phyloP scores from a whole-genome alignment of 345 rosid genomes.

The Citrus glauca region DNA sequence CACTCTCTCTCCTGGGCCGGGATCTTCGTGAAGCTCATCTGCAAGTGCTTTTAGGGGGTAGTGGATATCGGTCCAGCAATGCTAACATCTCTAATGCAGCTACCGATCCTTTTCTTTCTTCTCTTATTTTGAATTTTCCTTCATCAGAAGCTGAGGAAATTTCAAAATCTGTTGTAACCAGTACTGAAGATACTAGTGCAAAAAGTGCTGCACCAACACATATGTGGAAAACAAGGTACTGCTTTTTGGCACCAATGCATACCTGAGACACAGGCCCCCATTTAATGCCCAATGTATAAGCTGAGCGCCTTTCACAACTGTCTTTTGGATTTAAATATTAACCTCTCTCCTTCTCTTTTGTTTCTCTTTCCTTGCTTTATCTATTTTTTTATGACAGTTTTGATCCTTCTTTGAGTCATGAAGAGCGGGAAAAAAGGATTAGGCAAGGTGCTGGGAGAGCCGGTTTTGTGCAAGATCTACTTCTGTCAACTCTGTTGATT shows the following conservation, averaged over 20 bases:
- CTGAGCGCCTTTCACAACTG: neutral
- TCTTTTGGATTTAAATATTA: neutral
- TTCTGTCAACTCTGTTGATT: slow-evolving; percentile 37
- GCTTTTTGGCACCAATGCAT: neutral
- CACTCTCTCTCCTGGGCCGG: slow-evolving; percentile 51
- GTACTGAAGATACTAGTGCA: slow-evolving; percentile 26
- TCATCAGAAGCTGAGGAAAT: slow-evolving; percentile 52
- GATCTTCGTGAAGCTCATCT: slow-evolving; percentile 65
- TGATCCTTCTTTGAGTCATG: slow-evolving; percentile 52
- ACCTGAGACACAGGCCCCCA: neutral
- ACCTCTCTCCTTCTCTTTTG: neutral
- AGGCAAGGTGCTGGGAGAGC: slow-evolving; percentile 51
- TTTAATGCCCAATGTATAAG: neutral
- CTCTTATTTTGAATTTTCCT: slow-evolving; percentile 48
- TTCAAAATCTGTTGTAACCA: slow-evolving; percentile 37
- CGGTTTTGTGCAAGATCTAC: slow-evolving; percentile 48
- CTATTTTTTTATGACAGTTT: slow-evolving; percentile 30
- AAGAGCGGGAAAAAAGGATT: slow-evolving; percentile 55
- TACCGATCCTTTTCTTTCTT: slow-evolving; percentile 55
- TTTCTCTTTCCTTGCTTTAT: neutral
- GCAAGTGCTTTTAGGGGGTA: slow-evolving; percentile 54
- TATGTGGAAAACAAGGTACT: slow-evolving; percentile 57
- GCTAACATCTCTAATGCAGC: slow-evolving; percentile 38
- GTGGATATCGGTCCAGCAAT: slow-evolving; percentile 49
- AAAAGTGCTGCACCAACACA: slow-evolving; percentile 32